Conservation (phyloP, 805 yeast species). For the Nadsonia fulvescens region DNA sequence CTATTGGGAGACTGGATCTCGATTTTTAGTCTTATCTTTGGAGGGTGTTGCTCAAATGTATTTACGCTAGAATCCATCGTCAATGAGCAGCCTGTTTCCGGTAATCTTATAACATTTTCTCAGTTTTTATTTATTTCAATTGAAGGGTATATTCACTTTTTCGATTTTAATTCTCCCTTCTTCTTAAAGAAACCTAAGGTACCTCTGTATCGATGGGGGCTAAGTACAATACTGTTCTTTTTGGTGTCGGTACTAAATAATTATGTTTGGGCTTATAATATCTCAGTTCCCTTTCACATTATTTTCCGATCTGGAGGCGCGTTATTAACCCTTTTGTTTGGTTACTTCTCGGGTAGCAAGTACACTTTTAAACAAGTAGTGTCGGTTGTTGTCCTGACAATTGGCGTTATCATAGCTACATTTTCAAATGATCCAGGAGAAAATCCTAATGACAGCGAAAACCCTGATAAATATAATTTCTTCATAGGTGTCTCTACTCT, state of each 20-base stretch:
- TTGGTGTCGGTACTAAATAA: constrained; percentile 37
- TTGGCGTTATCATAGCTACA: constrained; percentile 34
- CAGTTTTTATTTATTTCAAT: constrained; percentile 37
- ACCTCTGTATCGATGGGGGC: constrained; percentile 21
- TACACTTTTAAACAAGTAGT: constrained; percentile 29
- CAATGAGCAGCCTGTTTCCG: constrained; percentile 20
- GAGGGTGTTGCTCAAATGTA: constrained; percentile 63
- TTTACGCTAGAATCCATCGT: constrained; percentile 40
- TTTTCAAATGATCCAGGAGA: constrained; percentile 9
- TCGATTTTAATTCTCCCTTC: constrained; percentile 18
- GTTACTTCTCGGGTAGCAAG: constrained; percentile 28
- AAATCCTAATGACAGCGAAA: constrained; percentile 4
- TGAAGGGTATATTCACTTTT: constrained; percentile 23
- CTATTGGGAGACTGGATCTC: constrained; percentile 11
- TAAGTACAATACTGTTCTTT: constrained; percentile 34
- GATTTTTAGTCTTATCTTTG: constrained; percentile 29
- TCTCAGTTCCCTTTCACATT: constrained; percentile 52
- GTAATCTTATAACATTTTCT: constrained; percentile 36
- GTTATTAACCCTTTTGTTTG: constrained; percentile 40
- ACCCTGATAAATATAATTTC: constrained; percentile 7
- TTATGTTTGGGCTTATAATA: constrained; percentile 33
- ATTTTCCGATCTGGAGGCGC: constrained; percentile 49
- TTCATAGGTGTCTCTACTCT: constrained; percentile 26
- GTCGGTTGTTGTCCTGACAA: constrained; percentile 33
- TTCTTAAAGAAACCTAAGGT: constrained; percentile 18